Evolutionary conservation across 2,329 filamentous ascomycete species (phyloP), one percentile per base, ranked within the genome.

Genomic region (Nannizzia gypsea): DNA sequence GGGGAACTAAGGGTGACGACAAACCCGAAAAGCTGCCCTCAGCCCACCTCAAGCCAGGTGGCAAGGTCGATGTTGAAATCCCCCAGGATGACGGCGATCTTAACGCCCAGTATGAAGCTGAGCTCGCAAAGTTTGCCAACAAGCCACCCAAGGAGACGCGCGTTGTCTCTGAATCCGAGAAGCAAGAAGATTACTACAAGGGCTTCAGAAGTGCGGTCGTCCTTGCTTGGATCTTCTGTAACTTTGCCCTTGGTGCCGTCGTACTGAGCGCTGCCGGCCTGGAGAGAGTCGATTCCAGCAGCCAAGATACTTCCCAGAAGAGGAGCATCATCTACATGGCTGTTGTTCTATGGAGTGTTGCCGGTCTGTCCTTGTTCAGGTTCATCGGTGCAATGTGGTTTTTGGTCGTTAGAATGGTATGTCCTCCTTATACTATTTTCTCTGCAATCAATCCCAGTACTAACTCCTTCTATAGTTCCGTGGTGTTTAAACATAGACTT

Each of bases 1-100:
- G 91, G 91, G 91, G 91, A 69, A 99, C 93, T 46, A 99, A 97
- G 75, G 93, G 93, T 67, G 93, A 97, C 72, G 92, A 96, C 76
- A 96, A 96, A 74, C 82, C 92, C 5, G 90, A 95, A 67, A 91
- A 92, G 70, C 83, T 96, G 58, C 89, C 90, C 1, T 89, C 86
- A 0, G 92, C 93, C 66, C 91, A 86, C 66, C 87, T 91, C 59
- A 96, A 96, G 73, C 88, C 95, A 50, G 92, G 90, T 66, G 93
- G 91, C 67, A 96, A 97, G 79, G 93, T 95, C 63, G 91, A 97
- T 66, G 85, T 99, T 63, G 81, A 83, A 61, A 86, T 88, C 44
- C 86, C 86, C 1, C 91, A 91, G 3, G 93, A 97, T 67, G 93
- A 97, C 69, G 89, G 88, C 48, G 93, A 97, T 74, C 80, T 99